Base-by-base conservation (phyloP, 805 yeast genomes). In the Limtongia smithiae region DNA sequence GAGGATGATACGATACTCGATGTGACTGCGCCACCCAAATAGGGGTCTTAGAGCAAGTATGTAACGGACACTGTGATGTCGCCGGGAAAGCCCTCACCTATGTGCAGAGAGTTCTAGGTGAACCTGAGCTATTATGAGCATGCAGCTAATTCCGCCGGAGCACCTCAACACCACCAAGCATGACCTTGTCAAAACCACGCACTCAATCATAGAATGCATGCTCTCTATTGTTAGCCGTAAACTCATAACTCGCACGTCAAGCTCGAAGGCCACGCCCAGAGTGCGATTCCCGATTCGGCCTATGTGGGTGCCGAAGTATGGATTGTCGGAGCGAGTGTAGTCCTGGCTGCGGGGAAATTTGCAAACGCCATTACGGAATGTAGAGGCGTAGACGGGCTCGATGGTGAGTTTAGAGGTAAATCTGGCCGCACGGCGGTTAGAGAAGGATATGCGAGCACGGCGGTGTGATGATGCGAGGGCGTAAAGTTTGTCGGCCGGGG, bases 251-350 rank as follows among this genome's bases (percentile, higher is more conserved):
- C 44, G 66, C 60, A 4, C 79, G 31, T 69, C 68, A 20, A 80
- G 51, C 12, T 54, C 44, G 54, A 78, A 70, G 43, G 61, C 54
- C 27, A 79, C 82, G 37, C 68, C 67, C 37, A 63, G 62, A 43
- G 82, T 74, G 50, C 87, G 71, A 63, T 82, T 82, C 45, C 85
- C 85, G 51, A 71, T 75, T 38, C 87, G 71, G 25, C 88, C 88
- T 34, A 81, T 74, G 17, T 83, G 77, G 25, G 85, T 79, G 32
- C 86, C 86, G 48, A 81, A 72, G 61, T 69, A 79, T 17, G 80
- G 79, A 59, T 77, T 74, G 28, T 69, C 61, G 17, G 62, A 53
- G 20, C 59, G 58, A 47, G 61, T 61, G 50, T 62, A 58, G 30
- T 63, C 65, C 11, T 30, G 42, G 36, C 48, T 44, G 14, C 48